Base-by-base conservation (phyloP, 1,139 yeast genomes). In the Magnusiomyces ingens region DNA sequence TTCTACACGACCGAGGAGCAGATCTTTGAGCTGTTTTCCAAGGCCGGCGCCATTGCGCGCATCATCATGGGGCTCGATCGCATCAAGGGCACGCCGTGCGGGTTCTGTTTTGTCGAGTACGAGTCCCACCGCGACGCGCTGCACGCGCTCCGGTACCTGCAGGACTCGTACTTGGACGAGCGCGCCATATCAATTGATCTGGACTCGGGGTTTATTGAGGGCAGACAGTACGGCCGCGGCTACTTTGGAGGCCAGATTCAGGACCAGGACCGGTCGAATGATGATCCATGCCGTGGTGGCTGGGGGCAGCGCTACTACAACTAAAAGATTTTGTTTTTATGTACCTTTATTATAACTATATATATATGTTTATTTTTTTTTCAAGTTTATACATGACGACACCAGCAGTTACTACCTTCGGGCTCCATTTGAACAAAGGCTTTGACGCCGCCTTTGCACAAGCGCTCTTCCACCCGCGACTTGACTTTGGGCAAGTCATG, bases 61-160 rank as follows among this genome's bases (percentile, higher is more conserved):
- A 86, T 90, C 47, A 82, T 91, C 55, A 91, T 93, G 98, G 99
- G 99, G 0, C 76, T 91, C 51, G 97, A 91, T 66, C 77, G 96
- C 58, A 84, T 84, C 65, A 84, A 85, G 60, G 81, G 84, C 63
- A 89, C 96, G 0, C 98, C 98, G 0, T 90, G 98, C 67, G 98
- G 98, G 36, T 93, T 93, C 70, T 90, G 97, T 66, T 91, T 91
- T 68, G 90, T 91, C 37, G 84, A 88, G 48, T 93, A 83, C 67
- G 77, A 77, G 53, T 70, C 75, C 12, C 83, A 83, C 53, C 76
- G 76, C 48, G 90, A 87, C 50, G 89, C 96, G 0, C 73, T 89
- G 47, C 81, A 85, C 60, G 87, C 96, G 5, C 80, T 91, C 65
- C 85, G 89, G 65, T 91, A 82, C 65, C 73, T 93, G 55, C 83